Evolutionary conservation across 2,329 filamentous ascomycete species (phyloP).

Genomic region (Sarocladiaceae sp.): DNA sequence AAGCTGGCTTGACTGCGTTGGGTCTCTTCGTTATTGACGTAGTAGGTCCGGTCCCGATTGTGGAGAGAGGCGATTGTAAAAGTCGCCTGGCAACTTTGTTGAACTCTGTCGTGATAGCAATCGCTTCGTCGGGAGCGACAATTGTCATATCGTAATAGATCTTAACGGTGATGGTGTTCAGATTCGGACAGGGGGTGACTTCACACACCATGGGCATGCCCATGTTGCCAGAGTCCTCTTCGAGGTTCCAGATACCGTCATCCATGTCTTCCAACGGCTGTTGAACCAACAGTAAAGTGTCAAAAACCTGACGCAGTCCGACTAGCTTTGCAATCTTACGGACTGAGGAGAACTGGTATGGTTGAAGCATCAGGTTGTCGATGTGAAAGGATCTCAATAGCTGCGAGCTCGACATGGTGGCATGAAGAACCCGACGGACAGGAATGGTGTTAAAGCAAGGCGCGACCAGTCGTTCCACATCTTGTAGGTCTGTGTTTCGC

Average conservation of each 20-base stretch:
- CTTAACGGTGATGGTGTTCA: conserved; percentile 49
- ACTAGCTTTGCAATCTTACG: conserved; percentile 28
- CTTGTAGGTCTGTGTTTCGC: conserved; percentile 58
- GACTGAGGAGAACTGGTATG: conserved; percentile 69
- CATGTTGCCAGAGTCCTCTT: conserved; percentile 57
- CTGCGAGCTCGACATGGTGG: conserved; percentile 42
- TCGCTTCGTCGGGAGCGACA: conserved; percentile 21
- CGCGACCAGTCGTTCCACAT: conserved; percentile 67
- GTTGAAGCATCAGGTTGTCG: conserved; percentile 54
- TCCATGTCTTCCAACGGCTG: conserved; percentile 54
- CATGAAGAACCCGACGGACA: conserved; percentile 49
- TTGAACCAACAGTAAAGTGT: conserved; percentile 75
- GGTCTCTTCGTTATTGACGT: not conserved
- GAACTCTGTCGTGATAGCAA: conserved; percentile 23
- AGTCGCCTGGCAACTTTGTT: conserved; percentile 21
- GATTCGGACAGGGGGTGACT: conserved; percentile 48
- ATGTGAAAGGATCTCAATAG: conserved; percentile 55
- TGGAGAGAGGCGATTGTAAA: conserved; percentile 22
- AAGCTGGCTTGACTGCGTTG: not conserved
- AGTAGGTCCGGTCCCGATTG: not conserved
- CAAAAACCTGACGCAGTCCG: conserved; percentile 50
- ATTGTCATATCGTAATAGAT: conserved; percentile 55
- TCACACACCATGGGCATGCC: conserved; percentile 74
- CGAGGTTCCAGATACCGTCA: conserved; percentile 46
- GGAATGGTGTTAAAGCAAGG: conserved; percentile 92